Conservation (phyloP, 768 basidiomycete genomes). For the Kondoa subrosea region DNA sequence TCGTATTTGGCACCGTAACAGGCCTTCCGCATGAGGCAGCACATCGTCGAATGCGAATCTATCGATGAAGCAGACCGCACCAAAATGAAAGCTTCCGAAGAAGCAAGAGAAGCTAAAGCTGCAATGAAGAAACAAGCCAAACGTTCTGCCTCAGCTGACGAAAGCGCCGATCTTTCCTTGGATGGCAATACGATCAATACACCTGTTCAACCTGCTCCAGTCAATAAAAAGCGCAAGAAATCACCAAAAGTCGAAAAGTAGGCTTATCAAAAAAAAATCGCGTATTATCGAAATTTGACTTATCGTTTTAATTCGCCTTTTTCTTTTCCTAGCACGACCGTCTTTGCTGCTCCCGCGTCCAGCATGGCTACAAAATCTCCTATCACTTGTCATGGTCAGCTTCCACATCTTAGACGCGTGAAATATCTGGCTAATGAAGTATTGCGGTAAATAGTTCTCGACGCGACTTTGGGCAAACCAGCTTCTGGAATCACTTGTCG, state of each 20-base stretch:
- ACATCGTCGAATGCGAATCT: conserved; percentile 11
- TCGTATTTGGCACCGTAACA: too few species aligned
- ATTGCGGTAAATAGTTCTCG: conserved; percentile 30
- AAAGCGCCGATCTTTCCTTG: not conserved
- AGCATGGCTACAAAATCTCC: conserved; percentile 21
- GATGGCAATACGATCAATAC: not conserved
- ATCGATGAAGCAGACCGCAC: conserved; percentile 5
- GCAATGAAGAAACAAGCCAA: not conserved
- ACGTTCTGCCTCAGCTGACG: not conserved
- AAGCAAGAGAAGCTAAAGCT: not conserved
- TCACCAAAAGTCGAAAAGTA: not conserved
- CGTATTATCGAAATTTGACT: not conserved
- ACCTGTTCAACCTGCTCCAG: not conserved
- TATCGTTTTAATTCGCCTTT: not conserved
- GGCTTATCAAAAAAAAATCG: not conserved
- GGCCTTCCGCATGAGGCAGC: conserved; percentile 25
- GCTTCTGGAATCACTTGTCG: conserved; percentile 26
- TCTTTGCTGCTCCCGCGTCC: not conserved
- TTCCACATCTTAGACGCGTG: conserved; percentile 2
- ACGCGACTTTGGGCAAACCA: conserved; percentile 29
- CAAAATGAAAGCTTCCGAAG: conserved; percentile 5
- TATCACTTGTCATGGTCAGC: conserved; percentile 31
- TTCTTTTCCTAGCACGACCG: not conserved
- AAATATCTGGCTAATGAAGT: not conserved
- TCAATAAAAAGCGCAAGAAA: too few species aligned